Conservation (phyloP, 225 moss, liverwort and hornwort genomes). For the Climacium dendroides region DNA sequence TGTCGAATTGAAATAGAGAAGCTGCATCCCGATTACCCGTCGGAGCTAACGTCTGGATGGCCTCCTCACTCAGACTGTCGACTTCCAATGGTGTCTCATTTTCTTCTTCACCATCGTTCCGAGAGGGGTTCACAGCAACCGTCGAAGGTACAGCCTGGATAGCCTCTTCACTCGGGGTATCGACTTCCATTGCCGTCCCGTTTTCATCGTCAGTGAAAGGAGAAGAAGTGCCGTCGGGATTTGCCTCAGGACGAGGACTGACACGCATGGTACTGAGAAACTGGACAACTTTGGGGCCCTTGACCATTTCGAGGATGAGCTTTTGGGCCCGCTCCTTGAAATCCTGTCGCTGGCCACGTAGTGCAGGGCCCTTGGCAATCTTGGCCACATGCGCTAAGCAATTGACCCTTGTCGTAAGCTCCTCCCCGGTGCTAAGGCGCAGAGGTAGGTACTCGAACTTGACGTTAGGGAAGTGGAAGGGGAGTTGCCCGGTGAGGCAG, state of each 20-base stretch:
- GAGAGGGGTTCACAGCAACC: neutral
- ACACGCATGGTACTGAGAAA: neutral
- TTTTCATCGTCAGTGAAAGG: neutral
- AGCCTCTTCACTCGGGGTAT: neutral
- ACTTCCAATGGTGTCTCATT: neutral
- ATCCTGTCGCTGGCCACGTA: neutral
- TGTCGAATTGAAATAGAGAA: neutral
- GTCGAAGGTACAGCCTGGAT: neutral
- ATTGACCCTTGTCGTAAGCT: neutral
- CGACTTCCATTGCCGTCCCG: neutral
- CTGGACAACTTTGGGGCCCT: neutral
- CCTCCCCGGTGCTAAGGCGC: neutral
- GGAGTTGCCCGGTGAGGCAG: neutral
- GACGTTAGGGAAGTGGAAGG: neutral
- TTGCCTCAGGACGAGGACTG: neutral
- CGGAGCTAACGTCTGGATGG: neutral
- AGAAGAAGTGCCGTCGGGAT: neutral
- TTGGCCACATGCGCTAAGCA: neutral
- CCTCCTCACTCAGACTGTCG: neutral
- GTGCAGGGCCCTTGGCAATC: neutral
- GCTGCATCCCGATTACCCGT: neutral
- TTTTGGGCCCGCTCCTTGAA: neutral
- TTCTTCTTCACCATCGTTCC: neutral
- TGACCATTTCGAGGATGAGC: neutral
- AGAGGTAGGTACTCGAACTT: neutral